A percentile compares a stretch with the other conserved stretches of the same genome.
phyloP scores from a whole-genome alignment of 768 basidiomycete species.

The Termitomyces sp. region DNA sequence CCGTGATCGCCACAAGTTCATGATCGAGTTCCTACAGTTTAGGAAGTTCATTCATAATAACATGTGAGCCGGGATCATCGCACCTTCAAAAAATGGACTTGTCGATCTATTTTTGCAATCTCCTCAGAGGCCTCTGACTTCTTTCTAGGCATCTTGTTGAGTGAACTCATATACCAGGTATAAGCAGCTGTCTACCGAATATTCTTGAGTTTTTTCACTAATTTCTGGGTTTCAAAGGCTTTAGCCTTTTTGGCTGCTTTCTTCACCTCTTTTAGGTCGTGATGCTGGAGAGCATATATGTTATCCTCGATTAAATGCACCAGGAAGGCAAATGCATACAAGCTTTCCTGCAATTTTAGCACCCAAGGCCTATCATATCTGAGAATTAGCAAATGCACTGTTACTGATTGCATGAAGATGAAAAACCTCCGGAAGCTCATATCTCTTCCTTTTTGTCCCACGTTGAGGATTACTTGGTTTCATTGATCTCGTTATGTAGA shows the following conservation, averaged over 20 bases:
- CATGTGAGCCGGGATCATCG: background rate
- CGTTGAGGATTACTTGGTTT: conserved; percentile 8
- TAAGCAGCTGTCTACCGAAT: conserved; percentile 40
- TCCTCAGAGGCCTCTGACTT: conserved; percentile 32
- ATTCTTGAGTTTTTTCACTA: conserved; percentile 77
- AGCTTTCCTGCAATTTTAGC: conserved; percentile 48
- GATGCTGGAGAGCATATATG: conserved; percentile 47
- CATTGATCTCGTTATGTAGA: background rate
- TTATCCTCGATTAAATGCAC: background rate
- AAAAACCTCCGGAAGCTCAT: conserved; percentile 28
- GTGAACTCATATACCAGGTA: background rate
- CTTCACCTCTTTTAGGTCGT: conserved; percentile 63
- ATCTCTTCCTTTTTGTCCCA: conserved; percentile 40
- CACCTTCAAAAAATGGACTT: conserved; percentile 67
- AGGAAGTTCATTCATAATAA: background rate
- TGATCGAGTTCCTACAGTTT: conserved; percentile 46
- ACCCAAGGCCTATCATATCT: conserved; percentile 31
- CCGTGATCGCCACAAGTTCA: conserved; percentile 54
- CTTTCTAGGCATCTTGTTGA: conserved; percentile 15
- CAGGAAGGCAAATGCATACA: conserved; percentile 29
- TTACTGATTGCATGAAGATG: background rate
- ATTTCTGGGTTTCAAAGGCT: conserved; percentile 72
- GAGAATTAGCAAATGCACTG: background rate
- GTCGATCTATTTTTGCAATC: conserved; percentile 46
- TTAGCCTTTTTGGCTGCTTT: conserved; percentile 80